Percentiles rank a stretch among this genome's conserved stretches.
These are phyloP conservation scores for Boletus mariae DNA, from an alignment of 1,284 basidiomycete species.

Conservation along the genomic window DNA sequence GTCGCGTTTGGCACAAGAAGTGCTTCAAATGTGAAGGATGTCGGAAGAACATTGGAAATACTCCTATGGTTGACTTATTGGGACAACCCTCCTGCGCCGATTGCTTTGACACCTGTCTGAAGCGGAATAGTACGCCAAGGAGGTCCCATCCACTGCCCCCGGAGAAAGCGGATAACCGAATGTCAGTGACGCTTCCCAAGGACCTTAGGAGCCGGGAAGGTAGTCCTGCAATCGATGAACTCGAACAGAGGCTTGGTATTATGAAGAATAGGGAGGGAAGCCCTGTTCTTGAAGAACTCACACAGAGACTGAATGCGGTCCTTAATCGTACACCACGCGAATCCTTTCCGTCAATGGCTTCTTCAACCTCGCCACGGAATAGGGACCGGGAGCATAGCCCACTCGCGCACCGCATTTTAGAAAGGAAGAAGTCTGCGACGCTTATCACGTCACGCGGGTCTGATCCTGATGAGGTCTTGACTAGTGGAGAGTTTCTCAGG, in stretches of 20 bases:
- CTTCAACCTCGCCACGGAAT: conserved; percentile 6
- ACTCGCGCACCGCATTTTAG: conserved; percentile 26
- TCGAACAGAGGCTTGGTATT: conserved; percentile 56
- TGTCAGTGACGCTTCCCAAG: conserved; percentile 39
- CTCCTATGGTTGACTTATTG: conserved; percentile 76
- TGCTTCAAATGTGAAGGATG: conserved; percentile 76
- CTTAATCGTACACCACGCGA: conserved; percentile 37
- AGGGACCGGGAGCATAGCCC: conserved; percentile 30
- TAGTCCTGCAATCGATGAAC: conserved; percentile 54
- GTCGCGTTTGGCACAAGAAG: conserved; percentile 70
- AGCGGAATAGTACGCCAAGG: conserved; percentile 46
- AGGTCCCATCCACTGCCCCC: conserved; percentile 32
- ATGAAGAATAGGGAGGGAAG: conserved; percentile 55
- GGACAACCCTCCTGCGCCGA: conserved; percentile 72
- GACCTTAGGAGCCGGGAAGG: conserved; percentile 42
- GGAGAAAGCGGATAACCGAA: conserved; percentile 31
- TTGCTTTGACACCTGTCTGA: conserved; percentile 72
- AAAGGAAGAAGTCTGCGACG: conserved; percentile 21
- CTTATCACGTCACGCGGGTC: conserved; percentile 5
- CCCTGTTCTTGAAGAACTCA: conserved; percentile 57
- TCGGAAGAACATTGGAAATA: conserved; percentile 63
- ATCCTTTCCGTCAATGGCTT: conserved; percentile 13
- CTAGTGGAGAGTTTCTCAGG: conserved; percentile 2
- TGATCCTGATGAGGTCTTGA: conserved; percentile 5
- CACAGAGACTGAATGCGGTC: conserved; percentile 47